Evolutionary conservation across 371 early-diverging fungal genomes (phyloP).

Genomic region (Syncephalastrum monosporum): DNA sequence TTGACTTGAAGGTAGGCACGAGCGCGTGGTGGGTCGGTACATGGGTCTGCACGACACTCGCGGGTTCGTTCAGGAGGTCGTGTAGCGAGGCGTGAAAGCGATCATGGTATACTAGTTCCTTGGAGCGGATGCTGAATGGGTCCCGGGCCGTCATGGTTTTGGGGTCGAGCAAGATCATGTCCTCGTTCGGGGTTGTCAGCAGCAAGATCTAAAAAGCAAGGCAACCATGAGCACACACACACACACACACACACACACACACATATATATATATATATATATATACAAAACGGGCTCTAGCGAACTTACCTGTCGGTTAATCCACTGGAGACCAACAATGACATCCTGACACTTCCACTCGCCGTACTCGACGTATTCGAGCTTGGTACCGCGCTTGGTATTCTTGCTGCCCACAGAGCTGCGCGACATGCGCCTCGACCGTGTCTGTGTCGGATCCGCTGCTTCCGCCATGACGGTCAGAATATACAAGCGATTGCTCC

Average conservation of each 20-base stretch:
- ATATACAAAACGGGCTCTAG: too few species aligned
- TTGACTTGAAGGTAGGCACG: slow-evolving; percentile 26
- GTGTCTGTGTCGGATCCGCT: slow-evolving; percentile 9
- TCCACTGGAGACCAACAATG: slow-evolving; percentile 79
- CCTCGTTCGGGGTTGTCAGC: slow-evolving; percentile 64
- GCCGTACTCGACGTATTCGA: slow-evolving; percentile 59
- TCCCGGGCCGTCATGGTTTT: slow-evolving; percentile 63
- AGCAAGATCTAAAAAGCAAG: slow-evolving; percentile 51
- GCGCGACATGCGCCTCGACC: slow-evolving; percentile 1
- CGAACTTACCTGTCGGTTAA: slow-evolving; percentile 62
- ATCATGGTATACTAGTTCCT: slow-evolving; percentile 68
- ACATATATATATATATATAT: too few species aligned
- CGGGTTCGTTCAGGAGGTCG: slow-evolving; percentile 20
- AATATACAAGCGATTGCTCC: slow-evolving; percentile 63
- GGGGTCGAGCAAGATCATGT: slow-evolving; percentile 70
- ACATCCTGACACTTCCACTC: slow-evolving; percentile 61
- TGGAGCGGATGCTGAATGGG: slow-evolving; percentile 51
- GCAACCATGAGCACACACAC: neutral
- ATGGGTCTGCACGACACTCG: slow-evolving; percentile 7
- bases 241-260: too few species aligned
- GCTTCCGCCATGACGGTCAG: slow-evolving; percentile 43
- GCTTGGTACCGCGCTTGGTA: slow-evolving; percentile 25
- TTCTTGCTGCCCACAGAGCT: slow-evolving; percentile 15
- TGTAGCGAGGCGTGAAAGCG: slow-evolving; percentile 51
- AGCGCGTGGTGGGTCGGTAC: neutral